These are phyloP conservation scores for Trypanosomatidae sp. DNA, from an alignment of 208 protist species.

Conservation along the genomic window DNA sequence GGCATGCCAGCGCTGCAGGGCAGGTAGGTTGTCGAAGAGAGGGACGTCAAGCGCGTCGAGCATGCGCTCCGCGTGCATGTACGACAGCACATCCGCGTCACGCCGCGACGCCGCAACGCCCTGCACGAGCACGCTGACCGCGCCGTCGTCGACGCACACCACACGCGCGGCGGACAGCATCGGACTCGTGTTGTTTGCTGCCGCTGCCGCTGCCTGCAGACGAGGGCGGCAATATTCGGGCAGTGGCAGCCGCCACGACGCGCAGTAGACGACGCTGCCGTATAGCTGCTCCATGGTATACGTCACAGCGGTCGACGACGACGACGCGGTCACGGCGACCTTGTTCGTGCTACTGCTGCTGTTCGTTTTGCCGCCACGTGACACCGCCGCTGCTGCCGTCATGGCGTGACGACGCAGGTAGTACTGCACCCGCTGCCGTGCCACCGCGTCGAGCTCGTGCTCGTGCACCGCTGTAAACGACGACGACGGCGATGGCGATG, in stretches of 20 bases:
- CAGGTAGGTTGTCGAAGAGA: slow-evolving; percentile 74
- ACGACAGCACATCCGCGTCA: slow-evolving; percentile 75
- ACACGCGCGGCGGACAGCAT: too few species aligned
- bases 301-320: too few species aligned
- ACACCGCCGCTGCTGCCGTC: too few species aligned
- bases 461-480: slow-evolving; percentile 5
- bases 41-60: slow-evolving; percentile 53
- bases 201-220: too few species aligned
- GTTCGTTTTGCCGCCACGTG: too few species aligned
- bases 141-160: background rate
- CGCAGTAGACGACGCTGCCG: slow-evolving; percentile 29
- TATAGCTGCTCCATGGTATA: slow-evolving; percentile 1
- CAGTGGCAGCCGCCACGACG: slow-evolving; percentile 24
- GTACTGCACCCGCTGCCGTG: slow-evolving; percentile 63
- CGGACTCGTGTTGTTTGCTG: background rate
- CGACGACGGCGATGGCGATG: too few species aligned
- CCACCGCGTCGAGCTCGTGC: slow-evolving; percentile 42
- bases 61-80: slow-evolving; percentile 84
- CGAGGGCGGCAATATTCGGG: too few species aligned
- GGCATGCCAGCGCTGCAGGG: slow-evolving; percentile 60
- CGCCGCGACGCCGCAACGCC: slow-evolving; percentile 56
- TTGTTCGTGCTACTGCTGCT: too few species aligned
- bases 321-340: too few species aligned
- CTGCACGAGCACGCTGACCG: slow-evolving; percentile 9
- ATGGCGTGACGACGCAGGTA: slow-evolving; percentile 69